These are phyloP conservation scores for Carex parvula DNA, from an alignment of 176 grass and related monocot genomes.

Conservation along the genomic window DNA sequence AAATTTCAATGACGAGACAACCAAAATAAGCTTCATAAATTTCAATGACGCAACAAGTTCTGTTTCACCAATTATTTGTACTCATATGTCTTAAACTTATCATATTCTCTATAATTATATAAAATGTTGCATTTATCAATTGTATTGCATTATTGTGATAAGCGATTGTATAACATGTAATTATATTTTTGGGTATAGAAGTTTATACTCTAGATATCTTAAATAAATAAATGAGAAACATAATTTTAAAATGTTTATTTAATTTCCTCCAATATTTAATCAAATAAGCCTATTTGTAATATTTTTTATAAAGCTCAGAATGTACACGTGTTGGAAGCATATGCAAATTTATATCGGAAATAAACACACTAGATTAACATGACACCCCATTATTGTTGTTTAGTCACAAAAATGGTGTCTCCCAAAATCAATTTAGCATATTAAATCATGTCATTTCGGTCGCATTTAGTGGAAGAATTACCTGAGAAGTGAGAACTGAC, in stretches of 20 bases:
- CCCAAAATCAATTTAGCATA: not conserved
- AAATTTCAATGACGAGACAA: conserved; percentile 1
- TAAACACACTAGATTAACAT: not conserved
- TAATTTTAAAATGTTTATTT: not conserved
- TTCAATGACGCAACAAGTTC: not conserved
- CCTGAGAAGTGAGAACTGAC: too few relatives aligned
- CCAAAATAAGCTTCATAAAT: too few relatives aligned
- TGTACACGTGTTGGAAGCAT: not conserved
- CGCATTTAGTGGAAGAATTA: not conserved
- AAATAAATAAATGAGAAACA: not conserved
- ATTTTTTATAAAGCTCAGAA: not conserved
- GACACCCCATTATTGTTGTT: not conserved
- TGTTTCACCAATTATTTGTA: conserved; percentile 54
- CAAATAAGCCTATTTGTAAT: not conserved
- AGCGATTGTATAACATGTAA: not conserved
- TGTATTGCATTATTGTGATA: conserved; percentile 70
- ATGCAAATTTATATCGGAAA: not conserved
- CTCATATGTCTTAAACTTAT: conserved; percentile 53
- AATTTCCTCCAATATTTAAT: conserved; percentile 10
- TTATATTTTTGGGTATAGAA: too few relatives aligned
- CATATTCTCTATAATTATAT: conserved; percentile 68
- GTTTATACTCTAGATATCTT: too few relatives aligned
- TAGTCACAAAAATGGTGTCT: not conserved
- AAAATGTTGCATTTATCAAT: conserved; percentile 64
- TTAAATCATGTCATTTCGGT: not conserved